Conservation (phyloP, 225 moss, liverwort and hornwort species). For the Sphagnum contortum region DNA sequence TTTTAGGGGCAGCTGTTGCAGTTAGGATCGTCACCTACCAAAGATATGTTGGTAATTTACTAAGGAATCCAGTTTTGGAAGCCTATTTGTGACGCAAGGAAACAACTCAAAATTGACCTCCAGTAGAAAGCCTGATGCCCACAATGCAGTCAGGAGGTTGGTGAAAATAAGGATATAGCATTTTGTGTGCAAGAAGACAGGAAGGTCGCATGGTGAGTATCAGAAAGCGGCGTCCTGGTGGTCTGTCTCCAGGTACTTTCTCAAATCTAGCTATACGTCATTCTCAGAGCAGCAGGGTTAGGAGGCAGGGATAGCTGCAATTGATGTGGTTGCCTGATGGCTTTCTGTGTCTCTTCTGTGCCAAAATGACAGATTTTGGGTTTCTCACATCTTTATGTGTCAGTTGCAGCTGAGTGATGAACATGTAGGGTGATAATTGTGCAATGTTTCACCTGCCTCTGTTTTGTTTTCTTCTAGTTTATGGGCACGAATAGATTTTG, state of each 20-base stretch:
- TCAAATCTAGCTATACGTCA: background rate
- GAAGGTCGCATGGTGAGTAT: constrained; percentile 41
- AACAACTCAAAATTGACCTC: background rate
- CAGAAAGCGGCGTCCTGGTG: constrained; percentile 46
- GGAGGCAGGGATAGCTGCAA: background rate
- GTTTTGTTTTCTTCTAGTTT: too few species aligned
- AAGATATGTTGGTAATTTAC: background rate
- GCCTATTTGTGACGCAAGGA: background rate
- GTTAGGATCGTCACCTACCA: too few species aligned
- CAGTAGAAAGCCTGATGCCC: background rate
- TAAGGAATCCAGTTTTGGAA: too few species aligned
- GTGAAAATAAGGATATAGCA: background rate
- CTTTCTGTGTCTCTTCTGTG: too few species aligned
- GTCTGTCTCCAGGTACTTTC: constrained; percentile 28
- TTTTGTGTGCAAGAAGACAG: background rate
- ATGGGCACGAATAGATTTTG: too few species aligned
- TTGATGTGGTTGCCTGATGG: background rate
- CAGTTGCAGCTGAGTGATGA: too few species aligned
- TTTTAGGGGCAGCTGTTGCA: too few species aligned
- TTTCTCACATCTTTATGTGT: too few species aligned
- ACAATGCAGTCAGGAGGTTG: background rate
- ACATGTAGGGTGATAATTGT: too few species aligned
- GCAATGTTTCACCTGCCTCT: too few species aligned
- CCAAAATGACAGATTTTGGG: too few species aligned
- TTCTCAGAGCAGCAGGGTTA: background rate